Evolutionary conservation across 2,329 filamentous ascomycete genomes (phyloP).

Genomic region (Phoma sp.): DNA sequence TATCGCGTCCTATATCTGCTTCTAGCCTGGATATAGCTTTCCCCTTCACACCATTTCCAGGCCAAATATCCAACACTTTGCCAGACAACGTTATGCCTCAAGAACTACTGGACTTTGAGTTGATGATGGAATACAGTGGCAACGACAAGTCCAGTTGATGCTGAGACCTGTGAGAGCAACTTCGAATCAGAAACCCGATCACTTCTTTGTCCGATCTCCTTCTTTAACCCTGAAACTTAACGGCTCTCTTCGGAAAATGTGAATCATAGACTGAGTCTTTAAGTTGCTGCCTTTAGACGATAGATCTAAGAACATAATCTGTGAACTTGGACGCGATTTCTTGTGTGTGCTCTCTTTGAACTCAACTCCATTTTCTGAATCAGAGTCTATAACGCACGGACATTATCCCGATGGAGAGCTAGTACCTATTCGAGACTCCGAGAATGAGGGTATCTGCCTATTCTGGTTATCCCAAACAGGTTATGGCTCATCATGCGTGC

Average conservation of each 20-base stretch:
- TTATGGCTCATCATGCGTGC: neutral
- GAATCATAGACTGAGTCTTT: neutral
- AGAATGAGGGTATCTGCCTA: neutral
- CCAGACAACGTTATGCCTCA: neutral
- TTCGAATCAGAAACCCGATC: neutral
- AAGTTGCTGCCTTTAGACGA: neutral
- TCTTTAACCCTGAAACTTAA: neutral
- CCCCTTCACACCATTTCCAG: neutral
- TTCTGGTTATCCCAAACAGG: neutral
- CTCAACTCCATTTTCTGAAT: no score
- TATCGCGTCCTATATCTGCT: constrained; percentile 1
- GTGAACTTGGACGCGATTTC: neutral
- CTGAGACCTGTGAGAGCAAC: neutral
- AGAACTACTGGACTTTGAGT: neutral
- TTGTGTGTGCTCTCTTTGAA: no score
- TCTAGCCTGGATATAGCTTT: constrained; percentile 7
- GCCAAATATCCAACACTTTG: neutral
- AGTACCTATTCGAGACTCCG: neutral
- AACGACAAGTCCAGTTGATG: neutral
- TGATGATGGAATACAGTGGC: neutral
- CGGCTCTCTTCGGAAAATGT: neutral
- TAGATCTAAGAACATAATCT: neutral
- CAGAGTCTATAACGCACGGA: neutral
- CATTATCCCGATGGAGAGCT: neutral
- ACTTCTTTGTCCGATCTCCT: neutral